Base-by-base conservation (phyloP, 2,329 filamentous ascomycete species). In the Huntiella abstrusa region DNA sequence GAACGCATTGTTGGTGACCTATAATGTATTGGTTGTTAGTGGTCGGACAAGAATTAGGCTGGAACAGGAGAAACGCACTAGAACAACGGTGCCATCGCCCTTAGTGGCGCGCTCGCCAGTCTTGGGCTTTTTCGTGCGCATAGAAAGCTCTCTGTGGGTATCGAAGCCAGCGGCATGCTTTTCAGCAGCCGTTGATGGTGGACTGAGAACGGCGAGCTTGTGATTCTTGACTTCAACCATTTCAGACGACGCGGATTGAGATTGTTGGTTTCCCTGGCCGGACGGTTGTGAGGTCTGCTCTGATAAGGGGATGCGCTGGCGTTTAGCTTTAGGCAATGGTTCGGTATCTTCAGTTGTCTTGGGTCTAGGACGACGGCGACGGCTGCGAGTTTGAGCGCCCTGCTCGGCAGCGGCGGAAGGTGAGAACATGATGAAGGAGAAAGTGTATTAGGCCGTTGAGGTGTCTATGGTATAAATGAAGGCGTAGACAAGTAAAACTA, bases 1-100 rank as follows among this genome's bases (percentile, higher is more conserved):
- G 59, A 91, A 95, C 52, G 83, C 83, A 58, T 79, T 77, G 56
- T 83, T 94, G 57, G 77, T 84, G 35, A 83, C 84, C 82, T 92
- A 51, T 11, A 33, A 34, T n/a, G 45, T 28, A 28, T 28, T 28
- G 22, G 22, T 8, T 28, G 22, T 28, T 10, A 28, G 22, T 28
- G 22, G 22, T 28, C 22, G 22, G 22, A 28, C n/a, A 28, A 28
- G 4, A 19, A 47, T 19, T 8, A 40, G 15, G 10, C 34, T 34
- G 47, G 49, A 35, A 33, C 19, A 5, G 35, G 11, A 33, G 43
- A n/a, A 15, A 60, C 70, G 47, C 64, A 83, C 79, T 62, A 84
- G 58, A 54, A 80, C 66, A 51, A 75, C 65, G 54, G 74, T 78
- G 32, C 76, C 74, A 56, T 84, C 79, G 41, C 76, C 77, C 58